Evolutionary conservation across 441 rosid genomes (phyloP).

Genomic region (Manihot esculenta): DNA sequence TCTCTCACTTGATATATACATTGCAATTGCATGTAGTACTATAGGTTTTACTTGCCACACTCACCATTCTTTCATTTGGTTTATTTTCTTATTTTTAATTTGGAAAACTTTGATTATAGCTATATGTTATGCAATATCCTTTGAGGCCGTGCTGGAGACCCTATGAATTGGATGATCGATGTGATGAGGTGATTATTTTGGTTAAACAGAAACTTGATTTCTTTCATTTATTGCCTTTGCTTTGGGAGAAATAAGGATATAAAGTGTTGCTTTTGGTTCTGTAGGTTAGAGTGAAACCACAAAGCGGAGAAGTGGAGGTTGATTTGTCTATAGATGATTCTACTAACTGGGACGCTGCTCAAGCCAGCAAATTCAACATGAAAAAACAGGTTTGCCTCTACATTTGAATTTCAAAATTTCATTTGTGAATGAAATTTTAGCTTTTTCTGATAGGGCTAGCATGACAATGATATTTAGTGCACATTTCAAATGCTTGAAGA

Average conservation of each 20-base stretch:
- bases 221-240: not conserved
- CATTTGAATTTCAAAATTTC: constrained; percentile 9
- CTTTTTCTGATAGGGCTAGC: not conserved
- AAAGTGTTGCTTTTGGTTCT: not conserved
- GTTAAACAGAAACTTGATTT: not conserved
- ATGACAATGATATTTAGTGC: not conserved
- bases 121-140: constrained; percentile 86
- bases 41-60: too few species aligned
- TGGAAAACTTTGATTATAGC: constrained; percentile 34
- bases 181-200: constrained; percentile 54
- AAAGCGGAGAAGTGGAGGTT: constrained; percentile 53
- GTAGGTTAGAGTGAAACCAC: constrained; percentile 79
- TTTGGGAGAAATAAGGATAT: not conserved
- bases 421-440: not conserved
- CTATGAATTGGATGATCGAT: constrained; percentile 77
- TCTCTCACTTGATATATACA: not conserved
- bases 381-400: constrained; percentile 57
- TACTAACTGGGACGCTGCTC: constrained; percentile 46
- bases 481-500: not conserved
- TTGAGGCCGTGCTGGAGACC: constrained; percentile 86
- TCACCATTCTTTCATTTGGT: not conserved
- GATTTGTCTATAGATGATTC: constrained; percentile 70
- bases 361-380: constrained; percentile 37
- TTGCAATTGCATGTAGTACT: not conserved
- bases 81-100: not conserved